Evolutionary conservation across 2,329 filamentous ascomycete species (phyloP).

Genomic region (Neofusicoccum laricinum): DNA sequence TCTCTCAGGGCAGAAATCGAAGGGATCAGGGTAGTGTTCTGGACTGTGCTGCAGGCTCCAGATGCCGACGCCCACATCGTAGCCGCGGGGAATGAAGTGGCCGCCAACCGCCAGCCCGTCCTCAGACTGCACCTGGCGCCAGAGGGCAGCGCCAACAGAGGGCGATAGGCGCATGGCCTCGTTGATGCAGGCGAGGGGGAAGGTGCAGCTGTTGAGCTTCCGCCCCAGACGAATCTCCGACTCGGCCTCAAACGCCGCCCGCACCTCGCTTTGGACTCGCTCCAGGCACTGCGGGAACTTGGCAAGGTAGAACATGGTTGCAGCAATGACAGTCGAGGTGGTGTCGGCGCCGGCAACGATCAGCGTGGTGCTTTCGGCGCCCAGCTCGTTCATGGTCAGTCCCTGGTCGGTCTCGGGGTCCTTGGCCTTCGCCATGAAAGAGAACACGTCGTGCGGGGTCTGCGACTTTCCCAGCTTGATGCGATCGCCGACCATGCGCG

Average conservation of each 20-base stretch:
- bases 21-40: conserved; percentile 36
- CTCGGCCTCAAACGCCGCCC: conserved; percentile 32
- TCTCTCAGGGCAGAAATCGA: conserved; percentile 31
- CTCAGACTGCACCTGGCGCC: conserved; percentile 31
- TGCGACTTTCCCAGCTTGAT: not conserved
- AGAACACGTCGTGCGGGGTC: conserved; percentile 43
- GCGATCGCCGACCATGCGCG: conserved; percentile 1
- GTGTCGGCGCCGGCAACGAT: conserved; percentile 49
- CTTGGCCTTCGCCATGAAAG: conserved; percentile 46
- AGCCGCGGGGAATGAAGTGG: conserved; percentile 32
- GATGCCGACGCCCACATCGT: conserved; percentile 38
- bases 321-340: conserved; percentile 42
- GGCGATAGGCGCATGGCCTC: conserved; percentile 42
- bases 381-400: conserved; percentile 46
- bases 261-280: conserved; percentile 33
- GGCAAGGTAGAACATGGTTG: conserved; percentile 45
- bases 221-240: conserved; percentile 38
- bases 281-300: conserved; percentile 36
- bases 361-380: conserved; percentile 48
- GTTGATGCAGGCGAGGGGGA: conserved; percentile 39
- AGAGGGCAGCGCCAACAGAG: conserved; percentile 37
- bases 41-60: conserved; percentile 40
- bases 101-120: conserved; percentile 30
- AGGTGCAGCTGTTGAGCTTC: conserved; percentile 33
- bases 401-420: conserved; percentile 45